Base-by-base conservation (phyloP, 495 filamentous ascomycete genomes). In the Penicillium antarcticum region DNA sequence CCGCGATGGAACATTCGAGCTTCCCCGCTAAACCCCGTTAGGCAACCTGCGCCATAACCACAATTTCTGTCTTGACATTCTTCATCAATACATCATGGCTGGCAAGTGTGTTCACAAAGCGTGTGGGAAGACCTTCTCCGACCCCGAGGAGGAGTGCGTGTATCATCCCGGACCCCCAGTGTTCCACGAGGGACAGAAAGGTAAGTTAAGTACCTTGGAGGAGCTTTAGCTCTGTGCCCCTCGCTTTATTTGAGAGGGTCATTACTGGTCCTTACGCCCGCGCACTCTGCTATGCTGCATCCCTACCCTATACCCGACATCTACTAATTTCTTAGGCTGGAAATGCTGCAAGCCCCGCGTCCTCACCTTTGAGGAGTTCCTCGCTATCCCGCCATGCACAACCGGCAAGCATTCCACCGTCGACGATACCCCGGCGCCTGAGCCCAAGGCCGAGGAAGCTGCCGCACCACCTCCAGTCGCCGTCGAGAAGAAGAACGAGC, bases 131-230 rank as follows among this genome's bases (percentile, higher is more conserved):
- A 66, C 74, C 23, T 98, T 90, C 72, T 83, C 83, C 42, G 87
- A 97, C 68, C 70, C 83, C 5, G 82, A 92, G 37, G 95, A 97
- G 67, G 77, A 85, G 49, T 99, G 94, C 67, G 74, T 83, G 54
- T 96, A 96, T 72, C 94, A 97, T 74, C 90, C 92, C 42, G 92
- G 92, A 35, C 92, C 91, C 39, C 91, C 92, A 48, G 78, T 95
- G 62, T 99, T 99, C 69, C 94, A 99, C 68, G 94, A 99, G 76
- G 94, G 94, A 36, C 92, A 97, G 72, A 98, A 98, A 85, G 94
- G 94, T 96, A 76, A 63, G 77, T 69, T 96, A 76, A 63, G 77
- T 69, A 71, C 72, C 69, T 68, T 71, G 68, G 49, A 53, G 58
- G 53, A 63, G 48, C 52, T 48, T 46, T 45, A 37, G 33, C 45